phyloP scores from a whole-genome alignment of 1,139 yeast species.

The Yamadazyma jaroonii region DNA sequence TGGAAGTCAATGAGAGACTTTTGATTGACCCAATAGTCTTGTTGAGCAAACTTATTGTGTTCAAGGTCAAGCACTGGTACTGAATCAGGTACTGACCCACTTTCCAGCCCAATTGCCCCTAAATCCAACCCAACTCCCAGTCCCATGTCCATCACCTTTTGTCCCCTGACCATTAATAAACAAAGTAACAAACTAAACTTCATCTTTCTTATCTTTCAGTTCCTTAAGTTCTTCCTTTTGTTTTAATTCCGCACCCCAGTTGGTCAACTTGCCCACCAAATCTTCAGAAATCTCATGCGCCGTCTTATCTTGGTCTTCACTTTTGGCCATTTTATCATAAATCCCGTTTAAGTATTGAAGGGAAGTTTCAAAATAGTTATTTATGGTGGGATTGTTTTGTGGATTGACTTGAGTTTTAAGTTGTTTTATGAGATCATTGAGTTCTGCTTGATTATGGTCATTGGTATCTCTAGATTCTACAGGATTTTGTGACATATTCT shows the following conservation, averaged over 20 bases:
- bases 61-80: too few species aligned
- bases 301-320: slow-evolving; percentile 32
- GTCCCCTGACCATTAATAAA: background rate
- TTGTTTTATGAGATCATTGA: background rate
- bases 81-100: too few species aligned
- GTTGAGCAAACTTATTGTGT: too few species aligned
- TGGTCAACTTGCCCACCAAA: slow-evolving; percentile 25
- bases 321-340: slow-evolving; percentile 28
- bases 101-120: too few species aligned
- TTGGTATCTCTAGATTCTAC: too few species aligned
- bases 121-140: too few species aligned
- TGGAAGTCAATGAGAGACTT: too few species aligned
- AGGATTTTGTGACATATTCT: too few species aligned
- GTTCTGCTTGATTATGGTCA: background rate
- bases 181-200: too few species aligned
- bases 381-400: slow-evolving; percentile 10
- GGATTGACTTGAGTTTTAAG: slow-evolving; percentile 12
- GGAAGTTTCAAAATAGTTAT: slow-evolving; percentile 24
- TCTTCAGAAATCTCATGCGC: slow-evolving; percentile 41
- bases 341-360: slow-evolving; percentile 28
- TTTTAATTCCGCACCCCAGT: slow-evolving; percentile 21
- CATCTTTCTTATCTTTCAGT: slow-evolving; percentile 2
- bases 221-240: slow-evolving; percentile 15
- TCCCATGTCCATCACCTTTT: too few species aligned
- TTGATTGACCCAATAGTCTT: too few species aligned